These are phyloP conservation scores for Mycena pura DNA, from an alignment of 768 basidiomycete species.

Conservation along the genomic window DNA sequence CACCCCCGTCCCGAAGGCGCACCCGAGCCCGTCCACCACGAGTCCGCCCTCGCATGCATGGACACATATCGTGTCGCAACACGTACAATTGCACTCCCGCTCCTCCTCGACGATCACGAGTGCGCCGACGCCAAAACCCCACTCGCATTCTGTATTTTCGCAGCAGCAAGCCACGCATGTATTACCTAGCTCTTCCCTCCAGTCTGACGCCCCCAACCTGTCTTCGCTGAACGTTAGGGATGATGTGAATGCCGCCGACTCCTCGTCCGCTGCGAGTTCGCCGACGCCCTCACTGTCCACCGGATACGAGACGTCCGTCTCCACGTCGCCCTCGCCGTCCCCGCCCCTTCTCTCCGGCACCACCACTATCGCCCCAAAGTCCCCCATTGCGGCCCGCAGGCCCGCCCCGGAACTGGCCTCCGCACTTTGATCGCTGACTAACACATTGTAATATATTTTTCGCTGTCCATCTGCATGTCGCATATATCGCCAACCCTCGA, in stretches of 20 bases:
- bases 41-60: constrained; percentile 40
- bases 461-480: constrained; percentile 9
- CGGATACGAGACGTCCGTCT: constrained; percentile 60
- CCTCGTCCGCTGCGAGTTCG: constrained; percentile 56
- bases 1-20: constrained; percentile 18
- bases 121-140: constrained; percentile 36
- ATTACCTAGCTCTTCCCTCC: constrained; percentile 8
- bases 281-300: constrained; percentile 62
- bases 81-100: constrained; percentile 31
- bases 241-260: too few relatives aligned
- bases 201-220: constrained; percentile 1
- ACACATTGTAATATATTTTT: constrained; percentile 5
- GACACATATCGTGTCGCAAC: constrained; percentile 39
- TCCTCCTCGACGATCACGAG: constrained; percentile 37
- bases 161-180: constrained; percentile 22
- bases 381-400: neutral
- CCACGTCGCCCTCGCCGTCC: constrained; percentile 52
- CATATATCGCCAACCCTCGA: constrained; percentile 4
- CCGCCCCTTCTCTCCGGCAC: constrained; percentile 44
- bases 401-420: neutral
- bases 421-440: neutral
- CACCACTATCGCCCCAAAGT: constrained; percentile 31
- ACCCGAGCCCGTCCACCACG: neutral
- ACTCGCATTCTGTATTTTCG: constrained; percentile 24
- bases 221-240: too few relatives aligned